Percentiles rank a stretch among this genome's conserved stretches.
Evolutionary conservation across 306 rosid genomes (phyloP).

Genomic region (Prunus persica): Prunus_persica_NCBIv2 NC_034016.1:14234001-14234500

Average conservation of each 20-base stretch:
- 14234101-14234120: too few species aligned
- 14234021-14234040: too few species aligned
- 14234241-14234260: background rate
- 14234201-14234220: slow-evolving; percentile 27
- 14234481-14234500: slow-evolving; percentile 54
- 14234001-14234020: too few species aligned
- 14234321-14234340: slow-evolving; percentile 54
- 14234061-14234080: too few species aligned
- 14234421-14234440: background rate
- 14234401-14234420: slow-evolving; percentile 30
- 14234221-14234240: background rate
- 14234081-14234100: too few species aligned
- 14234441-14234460: background rate
- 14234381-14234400: slow-evolving; percentile 51
- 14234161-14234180: background rate
- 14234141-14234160: background rate
- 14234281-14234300: too few species aligned
- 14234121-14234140: too few species aligned
- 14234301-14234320: background rate
- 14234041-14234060: too few species aligned
- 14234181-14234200: background rate
- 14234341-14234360: slow-evolving; percentile 57
- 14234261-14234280: background rate
- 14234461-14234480: slow-evolving; percentile 26
- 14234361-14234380: slow-evolving; percentile 50